These are phyloP conservation scores for Saposhnikovia divaricata DNA, from an alignment of 129 eudicot species.

Conservation along the genomic window DNA sequence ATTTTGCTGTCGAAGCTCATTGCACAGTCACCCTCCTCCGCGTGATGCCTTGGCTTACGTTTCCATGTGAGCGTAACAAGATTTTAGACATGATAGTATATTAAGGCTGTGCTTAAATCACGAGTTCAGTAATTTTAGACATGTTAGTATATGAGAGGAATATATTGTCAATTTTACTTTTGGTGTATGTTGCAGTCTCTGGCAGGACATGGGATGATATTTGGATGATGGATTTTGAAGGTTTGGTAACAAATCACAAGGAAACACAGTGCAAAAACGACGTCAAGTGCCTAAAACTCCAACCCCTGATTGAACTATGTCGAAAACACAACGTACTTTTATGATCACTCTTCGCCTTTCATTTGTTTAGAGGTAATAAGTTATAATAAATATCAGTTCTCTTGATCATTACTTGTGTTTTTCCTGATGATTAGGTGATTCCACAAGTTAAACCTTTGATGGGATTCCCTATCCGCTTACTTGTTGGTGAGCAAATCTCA, in stretches of 20 bases:
- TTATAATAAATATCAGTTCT: not conserved
- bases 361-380: not conserved
- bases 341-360: not conserved
- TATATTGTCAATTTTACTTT: not conserved
- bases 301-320: constrained; percentile 38
- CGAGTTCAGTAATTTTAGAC: not conserved
- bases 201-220: constrained; percentile 57
- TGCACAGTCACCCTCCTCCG: constrained; percentile 58
- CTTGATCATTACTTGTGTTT: not conserved
- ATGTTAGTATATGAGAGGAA: too few species aligned
- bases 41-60: constrained; percentile 56
- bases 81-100: not conserved
- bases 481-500: constrained; percentile 43
- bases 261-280: constrained; percentile 37
- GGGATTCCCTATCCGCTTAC: constrained; percentile 48
- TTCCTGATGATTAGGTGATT: constrained; percentile 32
- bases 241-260: constrained; percentile 23
- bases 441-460: constrained; percentile 47
- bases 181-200: constrained; percentile 23
- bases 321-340: constrained; percentile 38
- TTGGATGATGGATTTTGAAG: constrained; percentile 50
- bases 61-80: constrained; percentile 30
- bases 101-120: not conserved
- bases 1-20: constrained; percentile 26
- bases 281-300: not conserved